phyloP scores from a whole-genome alignment of 2,329 filamentous ascomycete genomes.

The Arthroderma sp. region DNA sequence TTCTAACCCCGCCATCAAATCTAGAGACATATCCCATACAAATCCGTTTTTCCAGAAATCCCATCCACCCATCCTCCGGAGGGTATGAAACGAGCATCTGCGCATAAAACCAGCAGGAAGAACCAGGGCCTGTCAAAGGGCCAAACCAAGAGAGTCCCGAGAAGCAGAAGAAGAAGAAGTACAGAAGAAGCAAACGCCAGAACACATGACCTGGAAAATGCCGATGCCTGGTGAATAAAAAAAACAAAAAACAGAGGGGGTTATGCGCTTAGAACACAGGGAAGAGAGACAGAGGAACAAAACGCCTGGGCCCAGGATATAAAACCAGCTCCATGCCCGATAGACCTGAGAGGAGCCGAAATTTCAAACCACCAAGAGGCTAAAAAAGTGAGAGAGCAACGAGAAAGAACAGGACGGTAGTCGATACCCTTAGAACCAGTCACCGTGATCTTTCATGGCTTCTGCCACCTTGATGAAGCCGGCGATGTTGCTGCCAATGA shows the following conservation, averaged over 20 bases:
- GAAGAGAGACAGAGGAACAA: background rate
- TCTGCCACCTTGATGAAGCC: constrained; percentile 92
- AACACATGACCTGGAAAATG: background rate
- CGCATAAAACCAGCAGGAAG: too few relatives aligned
- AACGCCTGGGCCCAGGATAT: background rate
- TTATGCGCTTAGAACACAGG: background rate
- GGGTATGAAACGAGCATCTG: too few relatives aligned
- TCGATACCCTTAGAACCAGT: constrained; percentile 54
- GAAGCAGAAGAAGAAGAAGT: too few relatives aligned
- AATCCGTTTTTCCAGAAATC: too few relatives aligned
- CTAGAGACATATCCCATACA: too few relatives aligned
- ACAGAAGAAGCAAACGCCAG: background rate
- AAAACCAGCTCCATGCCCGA: background rate
- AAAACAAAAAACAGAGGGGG: background rate
- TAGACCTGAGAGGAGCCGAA: background rate
- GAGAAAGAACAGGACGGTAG: background rate
- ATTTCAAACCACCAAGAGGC: too few relatives aligned
- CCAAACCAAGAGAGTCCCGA: too few relatives aligned
- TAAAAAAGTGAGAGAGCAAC: background rate
- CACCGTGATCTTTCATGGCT: constrained; percentile 92
- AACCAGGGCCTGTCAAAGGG: too few relatives aligned
- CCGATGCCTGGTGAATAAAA: background rate
- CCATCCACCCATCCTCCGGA: too few relatives aligned
- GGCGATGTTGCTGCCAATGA: constrained; percentile 92
- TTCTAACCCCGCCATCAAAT: too few relatives aligned